These are phyloP conservation scores for Plasmodium cynomolgi DNA, from an alignment of 169 alveolate genomes.

Conservation along the genomic window DNA sequence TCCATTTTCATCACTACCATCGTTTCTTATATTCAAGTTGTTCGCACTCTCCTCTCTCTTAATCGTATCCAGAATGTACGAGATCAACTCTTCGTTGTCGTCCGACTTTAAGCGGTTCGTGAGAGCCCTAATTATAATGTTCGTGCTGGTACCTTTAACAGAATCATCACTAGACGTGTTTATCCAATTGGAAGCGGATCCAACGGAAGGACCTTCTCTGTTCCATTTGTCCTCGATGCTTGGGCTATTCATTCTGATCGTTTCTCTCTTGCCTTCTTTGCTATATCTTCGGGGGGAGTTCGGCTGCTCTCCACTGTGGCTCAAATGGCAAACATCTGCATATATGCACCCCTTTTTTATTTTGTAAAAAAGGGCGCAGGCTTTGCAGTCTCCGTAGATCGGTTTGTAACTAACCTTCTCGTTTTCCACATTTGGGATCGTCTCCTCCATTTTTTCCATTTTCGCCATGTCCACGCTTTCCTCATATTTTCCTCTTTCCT, in stretches of 20 bases:
- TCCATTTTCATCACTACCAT: neutral
- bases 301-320: slow-evolving; percentile 88
- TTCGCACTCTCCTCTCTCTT: neutral
- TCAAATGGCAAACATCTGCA: slow-evolving; percentile 83
- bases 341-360: slow-evolving; percentile 87
- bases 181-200: neutral
- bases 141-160: neutral
- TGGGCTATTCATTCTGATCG: slow-evolving; percentile 31
- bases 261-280: slow-evolving; percentile 85
- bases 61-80: neutral
- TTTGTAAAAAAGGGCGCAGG: slow-evolving; percentile 87
- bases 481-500: neutral
- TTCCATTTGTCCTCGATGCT: slow-evolving; percentile 15
- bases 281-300: slow-evolving; percentile 82
- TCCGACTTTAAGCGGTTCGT: neutral
- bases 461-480: neutral
- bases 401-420: slow-evolving; percentile 65
- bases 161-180: neutral
- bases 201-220: neutral
- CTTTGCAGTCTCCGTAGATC: slow-evolving; percentile 84
- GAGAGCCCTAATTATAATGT: neutral
- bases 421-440: neutral
- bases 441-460: neutral
- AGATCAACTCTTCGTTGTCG: neutral
- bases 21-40: neutral